A percentile compares a stretch with the other conserved stretches of the same genome.
Conservation (phyloP, 805 yeast species). For the Sporopachydermia quercuum region DNA sequence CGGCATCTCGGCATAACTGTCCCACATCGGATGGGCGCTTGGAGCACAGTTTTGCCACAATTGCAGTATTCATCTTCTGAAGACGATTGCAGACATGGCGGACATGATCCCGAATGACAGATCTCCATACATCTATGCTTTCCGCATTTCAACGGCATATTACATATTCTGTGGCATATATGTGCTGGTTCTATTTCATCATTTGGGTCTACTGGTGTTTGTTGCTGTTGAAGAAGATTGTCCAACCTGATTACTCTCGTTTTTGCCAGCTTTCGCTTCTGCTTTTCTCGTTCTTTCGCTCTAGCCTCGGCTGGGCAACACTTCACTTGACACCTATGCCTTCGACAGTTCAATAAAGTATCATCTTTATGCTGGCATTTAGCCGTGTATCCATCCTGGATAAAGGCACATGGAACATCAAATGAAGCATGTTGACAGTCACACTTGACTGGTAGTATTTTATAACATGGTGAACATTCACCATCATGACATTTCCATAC, state of each 20-base stretch:
- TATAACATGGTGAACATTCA: constrained; percentile 53
- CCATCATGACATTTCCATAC: constrained; percentile 64
- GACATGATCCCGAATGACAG: constrained; percentile 72
- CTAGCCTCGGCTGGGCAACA: constrained; percentile 60
- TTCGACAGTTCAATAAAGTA: constrained; percentile 61
- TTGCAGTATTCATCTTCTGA: constrained; percentile 65
- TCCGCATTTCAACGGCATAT: constrained; percentile 46
- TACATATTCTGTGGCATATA: constrained; percentile 55
- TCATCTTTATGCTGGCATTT: constrained; percentile 58
- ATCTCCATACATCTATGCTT: constrained; percentile 52
- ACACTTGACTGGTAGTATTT: constrained; percentile 38
- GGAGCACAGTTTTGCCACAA: constrained; percentile 65
- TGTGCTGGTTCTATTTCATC: constrained; percentile 60
- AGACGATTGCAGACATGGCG: constrained; percentile 69
- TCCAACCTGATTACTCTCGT: constrained; percentile 33
- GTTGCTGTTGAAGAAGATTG: constrained; percentile 16
- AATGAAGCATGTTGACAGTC: constrained; percentile 44
- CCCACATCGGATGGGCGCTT: constrained; percentile 82
- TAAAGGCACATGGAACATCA: constrained; percentile 47
- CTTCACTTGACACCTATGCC: constrained; percentile 53
- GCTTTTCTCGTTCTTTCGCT: constrained; percentile 38
- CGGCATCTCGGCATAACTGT: constrained; percentile 48
- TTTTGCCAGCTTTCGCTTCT: constrained; percentile 30
- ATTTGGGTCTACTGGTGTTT: constrained; percentile 34
- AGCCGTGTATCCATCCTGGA: constrained; percentile 37